Percentiles rank a stretch among this genome's conserved stretches.
Evolutionary conservation across 768 basidiomycete species (phyloP).

Genomic region (Leucogyrophana mollusca): DNA sequence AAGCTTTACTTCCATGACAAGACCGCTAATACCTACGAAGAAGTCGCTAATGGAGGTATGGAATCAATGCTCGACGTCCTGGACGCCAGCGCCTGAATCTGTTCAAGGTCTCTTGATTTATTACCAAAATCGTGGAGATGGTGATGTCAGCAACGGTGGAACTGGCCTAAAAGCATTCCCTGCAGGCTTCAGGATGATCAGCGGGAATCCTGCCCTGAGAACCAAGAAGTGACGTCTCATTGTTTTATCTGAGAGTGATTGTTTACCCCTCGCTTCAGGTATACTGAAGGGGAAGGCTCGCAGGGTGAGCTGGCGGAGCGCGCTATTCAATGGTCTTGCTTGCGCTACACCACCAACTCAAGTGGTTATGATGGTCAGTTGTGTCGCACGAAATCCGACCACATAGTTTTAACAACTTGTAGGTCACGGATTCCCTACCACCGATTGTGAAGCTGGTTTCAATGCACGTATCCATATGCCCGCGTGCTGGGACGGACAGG

Average conservation of each 20-base stretch:
- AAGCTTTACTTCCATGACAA: conserved; percentile 43
- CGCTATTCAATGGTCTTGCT: conserved; percentile 38
- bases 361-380: conserved; percentile 28
- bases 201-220: conserved; percentile 37
- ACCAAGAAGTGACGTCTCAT: conserved; percentile 30
- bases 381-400: no score
- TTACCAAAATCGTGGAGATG: conserved; percentile 41
- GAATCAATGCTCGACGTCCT: background rate
- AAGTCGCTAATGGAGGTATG: conserved; percentile 37
- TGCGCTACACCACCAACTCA: conserved; percentile 32
- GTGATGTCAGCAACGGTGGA: conserved; percentile 37
- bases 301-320: conserved; percentile 40
- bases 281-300: conserved; percentile 30
- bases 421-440: conserved; percentile 41
- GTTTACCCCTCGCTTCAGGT: conserved; percentile 16
- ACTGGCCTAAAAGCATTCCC: conserved; percentile 42
- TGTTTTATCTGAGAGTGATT: background rate
- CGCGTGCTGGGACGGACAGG: conserved; percentile 41
- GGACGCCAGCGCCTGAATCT: background rate
- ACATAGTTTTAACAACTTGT: no score
- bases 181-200: conserved; percentile 41
- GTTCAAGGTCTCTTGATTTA: conserved; percentile 37
- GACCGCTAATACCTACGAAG: conserved; percentile 33
- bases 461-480: conserved; percentile 35
- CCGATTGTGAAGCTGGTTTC: conserved; percentile 40